These are phyloP conservation scores for Coelastrella sp. DNA, from an alignment of 139 green algal species.

Conservation along the genomic window DNA sequence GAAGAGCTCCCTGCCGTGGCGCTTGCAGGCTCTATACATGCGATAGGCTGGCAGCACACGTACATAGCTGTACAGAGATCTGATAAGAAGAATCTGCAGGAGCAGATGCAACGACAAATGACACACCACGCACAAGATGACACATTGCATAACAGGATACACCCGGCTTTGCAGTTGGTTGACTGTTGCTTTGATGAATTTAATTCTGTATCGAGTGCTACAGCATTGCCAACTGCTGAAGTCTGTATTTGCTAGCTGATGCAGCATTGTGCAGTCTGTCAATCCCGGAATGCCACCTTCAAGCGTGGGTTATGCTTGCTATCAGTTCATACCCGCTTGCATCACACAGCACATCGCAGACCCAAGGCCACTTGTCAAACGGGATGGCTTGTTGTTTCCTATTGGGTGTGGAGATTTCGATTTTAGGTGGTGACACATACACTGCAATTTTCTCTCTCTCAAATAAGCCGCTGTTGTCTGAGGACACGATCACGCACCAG, in stretches of 20 bases:
- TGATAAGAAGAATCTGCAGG: conserved; percentile 74
- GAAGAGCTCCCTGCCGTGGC: conserved; percentile 20
- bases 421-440: neutral
- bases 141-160: too few relatives aligned
- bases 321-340: too few relatives aligned
- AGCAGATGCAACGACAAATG: neutral
- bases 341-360: too few relatives aligned
- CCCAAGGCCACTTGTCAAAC: too few relatives aligned
- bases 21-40: conserved; percentile 69
- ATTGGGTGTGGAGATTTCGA: too few relatives aligned
- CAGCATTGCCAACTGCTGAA: too few relatives aligned
- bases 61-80: conserved; percentile 80
- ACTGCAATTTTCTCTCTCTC: neutral
- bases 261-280: too few relatives aligned
- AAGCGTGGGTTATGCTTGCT: too few relatives aligned
- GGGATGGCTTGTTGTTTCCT: too few relatives aligned
- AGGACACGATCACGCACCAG: conserved; percentile 45
- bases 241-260: too few relatives aligned
- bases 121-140: neutral
- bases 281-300: too few relatives aligned
- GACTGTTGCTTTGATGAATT: neutral
- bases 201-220: too few relatives aligned
- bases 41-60: conserved; percentile 81
- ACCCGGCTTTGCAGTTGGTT: neutral
- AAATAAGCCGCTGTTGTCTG: neutral